These are phyloP conservation scores for Hypoxylon sp. DNA, from an alignment of 2,329 filamentous ascomycete species.

Conservation along the genomic window DNA sequence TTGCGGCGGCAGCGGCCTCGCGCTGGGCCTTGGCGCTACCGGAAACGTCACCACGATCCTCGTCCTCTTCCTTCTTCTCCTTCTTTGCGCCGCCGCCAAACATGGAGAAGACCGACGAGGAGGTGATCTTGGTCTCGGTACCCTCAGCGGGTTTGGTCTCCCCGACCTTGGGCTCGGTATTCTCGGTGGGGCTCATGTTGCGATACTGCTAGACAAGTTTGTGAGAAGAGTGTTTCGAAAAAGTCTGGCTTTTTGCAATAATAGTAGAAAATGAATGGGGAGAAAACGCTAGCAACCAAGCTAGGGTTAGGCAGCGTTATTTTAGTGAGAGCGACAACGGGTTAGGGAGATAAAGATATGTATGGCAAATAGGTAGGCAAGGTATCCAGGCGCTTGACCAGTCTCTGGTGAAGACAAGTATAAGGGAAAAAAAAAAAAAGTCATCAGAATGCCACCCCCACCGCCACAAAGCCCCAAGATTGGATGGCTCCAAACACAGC, in stretches of 20 bases:
- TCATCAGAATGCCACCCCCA: constrained; percentile 28
- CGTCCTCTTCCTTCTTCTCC: constrained; percentile 89
- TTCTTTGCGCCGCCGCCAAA: constrained; percentile 98
- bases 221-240: constrained; percentile 21
- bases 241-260: constrained; percentile 16
- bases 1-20: constrained; percentile 72
- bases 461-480: constrained; percentile 26
- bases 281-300: constrained; percentile 7
- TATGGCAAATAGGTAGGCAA: constrained; percentile 15
- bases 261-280: constrained; percentile 8
- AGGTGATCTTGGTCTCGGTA: constrained; percentile 62
- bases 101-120: constrained; percentile 91
- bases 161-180: constrained; percentile 62
- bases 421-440: constrained; percentile 8
- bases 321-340: constrained; percentile 13
- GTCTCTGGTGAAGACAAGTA: constrained; percentile 3
- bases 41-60: constrained; percentile 87
- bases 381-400: constrained; percentile 15
- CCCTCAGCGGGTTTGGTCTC: constrained; percentile 63
- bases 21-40: constrained; percentile 88
- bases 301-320: constrained; percentile 12
- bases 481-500: constrained; percentile 24
- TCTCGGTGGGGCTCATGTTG: constrained; percentile 66
- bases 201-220: constrained; percentile 25
- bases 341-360: constrained; percentile 9